Evolutionary conservation across 2,329 filamentous ascomycete species (phyloP), one percentile per base, ranked within the genome.

Genomic region (Penicillium polonicum): DNA sequence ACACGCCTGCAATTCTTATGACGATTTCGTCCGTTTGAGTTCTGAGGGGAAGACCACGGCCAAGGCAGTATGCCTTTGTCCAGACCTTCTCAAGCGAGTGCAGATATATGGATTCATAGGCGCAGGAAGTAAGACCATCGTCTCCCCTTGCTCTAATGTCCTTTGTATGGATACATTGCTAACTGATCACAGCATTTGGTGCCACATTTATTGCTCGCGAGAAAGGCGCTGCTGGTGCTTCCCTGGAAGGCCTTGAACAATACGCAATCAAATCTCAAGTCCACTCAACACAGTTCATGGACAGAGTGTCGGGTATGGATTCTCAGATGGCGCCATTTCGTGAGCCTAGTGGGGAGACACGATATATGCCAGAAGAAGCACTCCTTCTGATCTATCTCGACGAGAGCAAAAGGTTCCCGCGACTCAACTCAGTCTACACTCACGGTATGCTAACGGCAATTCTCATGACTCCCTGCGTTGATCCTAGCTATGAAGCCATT

Each of bases 401-500:
- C 19, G 31, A 57, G n/a, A 66, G 64, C 55, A 51, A 65, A 17
- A 63, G 67, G 15, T 73, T 73, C 41, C 69, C 70, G 2, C 63
- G 17, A 0, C 42, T 73, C 23, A 59, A 72, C 54, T 70, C 68
- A 0, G 65, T 72, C 17, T 72, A 72, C 46, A 56, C 65, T 9
- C 65, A 72, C 51, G 56, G 60, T 8, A 38, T 59, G 4, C 65
- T 58, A 42, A 58, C 62, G 33, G 57, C 66, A 2, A 68, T 68
- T n/a, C 61, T 70, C n/a, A 73, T 72, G 70, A 60, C 60, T 6
- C 59, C 67, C n/a, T 64, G 60, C 35, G 48, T 68, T 21, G 66
- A 70, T 33, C 38, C 63, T 38, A 51, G 48, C 25, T 36, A 41
- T 12, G 53, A 60, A 52, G 44, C 52, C 45, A 10, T 25, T 45